Evolutionary conservation across 805 yeast species (phyloP).

Genomic region (Maudiozyma pseudohumilis): DNA sequence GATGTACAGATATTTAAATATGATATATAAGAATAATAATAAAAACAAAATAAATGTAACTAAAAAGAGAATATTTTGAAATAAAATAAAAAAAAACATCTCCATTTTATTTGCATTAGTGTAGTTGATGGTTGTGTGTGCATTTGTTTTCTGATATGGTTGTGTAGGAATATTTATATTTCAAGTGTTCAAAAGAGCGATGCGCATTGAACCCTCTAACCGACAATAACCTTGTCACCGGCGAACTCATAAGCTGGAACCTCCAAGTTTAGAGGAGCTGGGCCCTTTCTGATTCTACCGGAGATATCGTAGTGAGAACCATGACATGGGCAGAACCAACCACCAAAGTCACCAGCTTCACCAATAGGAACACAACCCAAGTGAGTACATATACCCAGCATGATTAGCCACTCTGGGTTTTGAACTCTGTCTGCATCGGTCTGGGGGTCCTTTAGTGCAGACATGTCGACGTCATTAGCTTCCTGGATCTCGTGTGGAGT

Average conservation of each 20-base stretch:
- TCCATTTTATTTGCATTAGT: neutral
- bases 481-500: conserved; percentile 86
- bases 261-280: conserved; percentile 98
- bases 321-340: conserved; percentile 99
- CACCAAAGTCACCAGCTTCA: conserved; percentile 98
- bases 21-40: conserved; percentile 3
- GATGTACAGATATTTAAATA: conserved; percentile 3
- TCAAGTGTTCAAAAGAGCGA: neutral
- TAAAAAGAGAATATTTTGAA: conserved; percentile 2
- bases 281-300: conserved; percentile 99
- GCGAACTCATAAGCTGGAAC: conserved; percentile 84
- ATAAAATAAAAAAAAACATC: neutral
- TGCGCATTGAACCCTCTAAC: conserved; percentile 40
- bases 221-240: conserved; percentile 78
- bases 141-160: neutral
- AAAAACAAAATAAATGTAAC: conserved; percentile 1
- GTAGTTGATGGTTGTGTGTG: neutral
- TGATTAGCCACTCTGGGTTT: conserved; percentile 96
- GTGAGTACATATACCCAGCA: conserved; percentile 99
- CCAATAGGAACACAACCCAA: conserved; percentile 99
- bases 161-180: neutral
- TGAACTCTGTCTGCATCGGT: conserved; percentile 85
- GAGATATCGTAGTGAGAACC: conserved; percentile 99
- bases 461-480: conserved; percentile 76
- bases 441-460: conserved; percentile 87